Percentiles rank a stretch among this genome's conserved stretches.
phyloP scores from a whole-genome alignment of 2,329 filamentous ascomycete species.

The Zymoseptoria tritici region DNA sequence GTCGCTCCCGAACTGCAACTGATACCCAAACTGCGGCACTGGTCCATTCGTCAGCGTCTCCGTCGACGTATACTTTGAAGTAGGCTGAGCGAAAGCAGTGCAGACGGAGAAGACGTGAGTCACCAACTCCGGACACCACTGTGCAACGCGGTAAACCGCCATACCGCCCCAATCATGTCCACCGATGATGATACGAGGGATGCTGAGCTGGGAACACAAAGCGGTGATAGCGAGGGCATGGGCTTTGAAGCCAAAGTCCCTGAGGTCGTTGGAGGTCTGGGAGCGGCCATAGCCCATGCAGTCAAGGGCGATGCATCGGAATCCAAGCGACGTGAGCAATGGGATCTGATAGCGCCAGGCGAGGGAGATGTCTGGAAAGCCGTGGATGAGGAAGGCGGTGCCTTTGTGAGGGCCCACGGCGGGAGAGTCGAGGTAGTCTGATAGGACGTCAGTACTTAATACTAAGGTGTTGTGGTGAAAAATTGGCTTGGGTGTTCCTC shows the following conservation, averaged over 20 bases:
- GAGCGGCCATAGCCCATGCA: conserved; percentile 81
- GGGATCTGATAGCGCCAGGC: conserved; percentile 91
- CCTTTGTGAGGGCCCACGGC: conserved; percentile 33
- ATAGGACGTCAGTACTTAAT: not conserved
- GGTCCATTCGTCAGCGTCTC: conserved; percentile 51
- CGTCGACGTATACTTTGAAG: too few relatives aligned
- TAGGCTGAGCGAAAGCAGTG: too few relatives aligned
- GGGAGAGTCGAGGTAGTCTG: conserved; percentile 40
- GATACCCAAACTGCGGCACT: conserved; percentile 71
- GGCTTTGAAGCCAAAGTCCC: conserved; percentile 63
- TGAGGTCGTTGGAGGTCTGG: conserved; percentile 30
- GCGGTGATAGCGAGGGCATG: conserved; percentile 68
- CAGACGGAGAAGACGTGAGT: conserved; percentile 66
- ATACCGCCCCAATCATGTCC: conserved; percentile 90
- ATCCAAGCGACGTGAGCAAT: conserved; percentile 59
- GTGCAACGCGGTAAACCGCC: conserved; percentile 65
- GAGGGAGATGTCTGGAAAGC: conserved; percentile 74
- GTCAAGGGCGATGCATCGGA: conserved; percentile 76
- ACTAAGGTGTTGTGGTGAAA: too few relatives aligned
- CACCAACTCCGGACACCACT: conserved; percentile 66
- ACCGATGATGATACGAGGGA: conserved; percentile 63
- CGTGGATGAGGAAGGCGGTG: conserved; percentile 58
- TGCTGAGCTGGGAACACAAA: conserved; percentile 54
- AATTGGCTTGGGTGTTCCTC: not conserved
- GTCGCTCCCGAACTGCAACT: conserved; percentile 60